Evolutionary conservation across 2,329 filamentous ascomycete species (phyloP), one percentile per base, ranked within the genome.

Genomic region (Paecilomyces dactylethromorphus): DNA sequence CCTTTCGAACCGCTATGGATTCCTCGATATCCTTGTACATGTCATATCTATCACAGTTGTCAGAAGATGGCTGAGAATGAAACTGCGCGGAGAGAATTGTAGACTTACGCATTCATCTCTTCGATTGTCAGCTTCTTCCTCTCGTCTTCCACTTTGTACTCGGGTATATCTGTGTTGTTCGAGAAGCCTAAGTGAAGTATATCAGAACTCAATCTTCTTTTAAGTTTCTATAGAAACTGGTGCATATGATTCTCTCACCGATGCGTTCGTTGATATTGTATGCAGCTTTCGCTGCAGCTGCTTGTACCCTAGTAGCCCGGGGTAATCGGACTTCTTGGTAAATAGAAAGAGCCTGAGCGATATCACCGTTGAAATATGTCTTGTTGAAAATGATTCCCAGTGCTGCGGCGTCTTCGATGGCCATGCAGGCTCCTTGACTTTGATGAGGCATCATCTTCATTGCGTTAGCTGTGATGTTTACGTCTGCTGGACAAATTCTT

Each of bases 351-450:
- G 79, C 69, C 56, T 83, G 74, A 0, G 63, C 65, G 15, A 86
- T 66, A 59, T 84, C 74, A 3, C 81, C 81, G 6, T 65, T 76
- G 64, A 79, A 82, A 61, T 79, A 73, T 0, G 72, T 64, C 56
- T 73, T 72, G 68, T 73, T 80, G 67, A 89, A 88, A 0, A 88
- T 59, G 15, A 88, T 83, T 0, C 86, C 86, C 0, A 89, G 69
- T 0, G 84, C 84, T 0, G 83, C 86, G 0, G 84, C 84, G 60
- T 88, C 86, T 68, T 88, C 86, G 52, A 88, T 87, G 0, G 86
- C 85, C 84, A 86, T 87, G 64, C 85, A 87, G 0, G 86, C 86
- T 3, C 87, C 87, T 69, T 90, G 87, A 58, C 83, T 86, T 68
- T 89, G 87, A 66, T 89, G 81, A 1, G 86, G 85, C 82, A 88